phyloP scores from a whole-genome alignment of 257 asterid genomes.

The Fraxinus cuspidata region DNA sequence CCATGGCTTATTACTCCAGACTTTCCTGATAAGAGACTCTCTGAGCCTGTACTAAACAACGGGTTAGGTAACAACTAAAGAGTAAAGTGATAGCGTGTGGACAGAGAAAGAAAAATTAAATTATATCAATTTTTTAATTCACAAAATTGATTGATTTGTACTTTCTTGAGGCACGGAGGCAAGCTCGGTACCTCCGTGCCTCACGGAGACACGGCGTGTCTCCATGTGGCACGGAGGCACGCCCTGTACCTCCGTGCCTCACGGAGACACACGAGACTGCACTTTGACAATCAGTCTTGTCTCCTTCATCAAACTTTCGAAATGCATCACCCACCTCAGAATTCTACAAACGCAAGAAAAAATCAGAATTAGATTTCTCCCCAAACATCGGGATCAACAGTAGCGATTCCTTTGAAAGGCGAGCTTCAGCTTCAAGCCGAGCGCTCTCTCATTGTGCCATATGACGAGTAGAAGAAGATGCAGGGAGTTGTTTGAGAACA shows the following conservation, averaged over 20 bases:
- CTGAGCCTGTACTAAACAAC: background rate
- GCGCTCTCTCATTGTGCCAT: slow-evolving; percentile 99
- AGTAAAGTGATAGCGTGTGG: background rate
- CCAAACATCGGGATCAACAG: slow-evolving; percentile 36
- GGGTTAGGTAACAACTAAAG: background rate
- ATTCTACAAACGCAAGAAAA: slow-evolving; percentile 77
- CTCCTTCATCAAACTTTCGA: slow-evolving; percentile 35
- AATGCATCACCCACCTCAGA: slow-evolving; percentile 83
- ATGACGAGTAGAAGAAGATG: slow-evolving; percentile 80
- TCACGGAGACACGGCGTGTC: no score
- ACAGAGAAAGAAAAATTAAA: background rate
- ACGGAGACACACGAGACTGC: slow-evolving; percentile 40
- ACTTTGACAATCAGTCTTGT: no score
- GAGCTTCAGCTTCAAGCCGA: slow-evolving; percentile 94
- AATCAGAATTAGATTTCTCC: slow-evolving; percentile 44
- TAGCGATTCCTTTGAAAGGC: slow-evolving; percentile 67
- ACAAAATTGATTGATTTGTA: background rate
- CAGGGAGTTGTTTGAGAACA: slow-evolving; percentile 29
- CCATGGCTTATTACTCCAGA: slow-evolving; percentile 29
- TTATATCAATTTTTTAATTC: background rate
- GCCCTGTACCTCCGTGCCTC: no score
- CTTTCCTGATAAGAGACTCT: background rate
- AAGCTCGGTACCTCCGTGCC: no score
- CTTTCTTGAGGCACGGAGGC: no score
- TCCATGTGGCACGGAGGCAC: no score